Percentiles rank a stretch among this genome's conserved stretches.
These are phyloP conservation scores for Eucalyptus rudis DNA, from an alignment of 345 rosid species.

Conservation along the genomic window DNA sequence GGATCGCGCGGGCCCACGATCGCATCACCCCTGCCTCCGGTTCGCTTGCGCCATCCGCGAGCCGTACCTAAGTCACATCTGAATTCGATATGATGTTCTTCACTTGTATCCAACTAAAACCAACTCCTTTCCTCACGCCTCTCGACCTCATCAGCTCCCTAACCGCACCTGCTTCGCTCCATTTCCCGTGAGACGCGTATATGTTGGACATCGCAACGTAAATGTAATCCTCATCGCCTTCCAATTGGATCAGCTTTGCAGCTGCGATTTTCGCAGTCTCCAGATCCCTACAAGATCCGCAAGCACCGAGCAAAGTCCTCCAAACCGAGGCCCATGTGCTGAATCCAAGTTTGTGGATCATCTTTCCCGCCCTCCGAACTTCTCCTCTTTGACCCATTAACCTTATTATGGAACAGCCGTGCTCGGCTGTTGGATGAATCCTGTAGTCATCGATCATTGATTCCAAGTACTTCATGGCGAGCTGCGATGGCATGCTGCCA, in stretches of 20 bases:
- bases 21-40: not conserved
- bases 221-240: slow-evolving; percentile 46
- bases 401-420: slow-evolving; percentile 59
- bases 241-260: slow-evolving; percentile 30
- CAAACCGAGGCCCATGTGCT: slow-evolving; percentile 31
- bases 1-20: not conserved
- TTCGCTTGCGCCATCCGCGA: not conserved
- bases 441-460: slow-evolving; percentile 50
- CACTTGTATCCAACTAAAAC: slow-evolving; percentile 51
- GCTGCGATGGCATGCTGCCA: slow-evolving; percentile 17
- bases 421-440: slow-evolving; percentile 51
- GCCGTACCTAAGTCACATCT: not conserved
- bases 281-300: slow-evolving; percentile 31
- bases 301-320: slow-evolving; percentile 68
- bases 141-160: slow-evolving; percentile 54
- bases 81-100: not conserved
- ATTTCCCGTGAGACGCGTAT: slow-evolving; percentile 39
- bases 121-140: slow-evolving; percentile 48
- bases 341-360: slow-evolving; percentile 37
- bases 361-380: slow-evolving; percentile 14
- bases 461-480: slow-evolving; percentile 24
- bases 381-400: slow-evolving; percentile 52
- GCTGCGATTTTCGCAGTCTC: slow-evolving; percentile 34
- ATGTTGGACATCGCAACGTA: slow-evolving; percentile 57
- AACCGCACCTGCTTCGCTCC: slow-evolving; percentile 36